Conservation (phyloP, 179 eudicot genomes). For the Pouteria campechiana region DNA sequence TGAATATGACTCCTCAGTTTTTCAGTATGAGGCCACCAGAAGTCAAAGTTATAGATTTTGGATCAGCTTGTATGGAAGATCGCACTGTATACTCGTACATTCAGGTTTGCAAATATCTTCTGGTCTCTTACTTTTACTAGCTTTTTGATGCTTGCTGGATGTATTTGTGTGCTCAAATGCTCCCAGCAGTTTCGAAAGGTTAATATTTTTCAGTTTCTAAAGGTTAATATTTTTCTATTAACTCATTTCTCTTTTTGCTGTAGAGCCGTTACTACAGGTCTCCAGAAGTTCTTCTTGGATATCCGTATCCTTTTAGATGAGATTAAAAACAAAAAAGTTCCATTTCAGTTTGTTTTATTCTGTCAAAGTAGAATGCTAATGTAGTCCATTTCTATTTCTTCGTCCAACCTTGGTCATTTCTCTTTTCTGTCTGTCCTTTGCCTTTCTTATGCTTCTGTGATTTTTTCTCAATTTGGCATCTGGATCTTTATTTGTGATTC, state of each 20-base stretch:
- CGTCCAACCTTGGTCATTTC: no score
- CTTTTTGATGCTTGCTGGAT: constrained; percentile 1
- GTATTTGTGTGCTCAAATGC: no score
- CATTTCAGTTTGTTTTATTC: no score
- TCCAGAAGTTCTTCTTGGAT: constrained; percentile 98
- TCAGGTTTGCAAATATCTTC: constrained; percentile 40
- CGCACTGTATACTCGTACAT: constrained; percentile 96
- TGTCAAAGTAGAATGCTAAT: no score
- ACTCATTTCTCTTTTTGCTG: constrained; percentile 12
- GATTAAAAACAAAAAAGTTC: no score
- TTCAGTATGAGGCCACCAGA: constrained; percentile 76
- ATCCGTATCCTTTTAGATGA: constrained; percentile 70
- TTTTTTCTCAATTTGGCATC: no score
- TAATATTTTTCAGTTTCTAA: no score
- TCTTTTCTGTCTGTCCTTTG: no score
- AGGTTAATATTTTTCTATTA: constrained; percentile 2
- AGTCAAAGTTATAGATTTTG: constrained; percentile 95
- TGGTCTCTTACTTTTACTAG: not conserved
- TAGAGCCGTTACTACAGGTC: constrained; percentile 99
- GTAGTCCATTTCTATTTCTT: no score
- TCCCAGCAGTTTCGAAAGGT: no score
- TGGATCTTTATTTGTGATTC: no score
- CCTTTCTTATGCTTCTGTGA: no score
- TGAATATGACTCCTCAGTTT: constrained; percentile 5
- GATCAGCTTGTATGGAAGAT: constrained; percentile 98